A percentile compares a stretch with the other conserved stretches of the same genome.
phyloP scores from a whole-genome alignment of 192 early-diverging fungal species.

The Gorgonomyces haynaldii region DNA sequence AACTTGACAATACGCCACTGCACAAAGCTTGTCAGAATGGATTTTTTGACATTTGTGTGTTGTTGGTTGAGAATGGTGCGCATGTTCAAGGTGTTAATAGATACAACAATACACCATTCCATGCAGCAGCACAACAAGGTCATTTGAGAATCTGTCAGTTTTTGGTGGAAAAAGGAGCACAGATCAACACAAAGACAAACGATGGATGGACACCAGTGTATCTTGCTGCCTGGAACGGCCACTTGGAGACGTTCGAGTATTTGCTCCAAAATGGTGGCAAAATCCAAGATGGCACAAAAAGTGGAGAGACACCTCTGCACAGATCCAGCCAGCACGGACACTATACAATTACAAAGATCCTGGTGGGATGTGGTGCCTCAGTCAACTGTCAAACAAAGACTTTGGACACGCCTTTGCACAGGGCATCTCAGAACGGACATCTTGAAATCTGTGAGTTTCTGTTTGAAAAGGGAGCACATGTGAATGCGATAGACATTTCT shows the following conservation, averaged over 20 bases:
- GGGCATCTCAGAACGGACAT: not conserved
- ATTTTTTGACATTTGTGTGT: not conserved
- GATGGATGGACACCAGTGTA: slow-evolving; percentile 2
- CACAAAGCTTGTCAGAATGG: not conserved
- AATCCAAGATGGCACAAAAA: too few species aligned
- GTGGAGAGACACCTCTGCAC: too few species aligned
- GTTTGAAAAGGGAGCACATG: not conserved
- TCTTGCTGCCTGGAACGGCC: not conserved
- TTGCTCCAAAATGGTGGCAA: not conserved
- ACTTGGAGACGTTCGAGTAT: not conserved
- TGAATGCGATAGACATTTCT: not conserved
- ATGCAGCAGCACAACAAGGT: not conserved
- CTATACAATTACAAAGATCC: too few species aligned
- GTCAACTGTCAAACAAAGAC: too few species aligned
- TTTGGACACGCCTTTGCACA: slow-evolving; percentile 1
- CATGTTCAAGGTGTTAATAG: not conserved
- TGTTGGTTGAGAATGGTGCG: not conserved
- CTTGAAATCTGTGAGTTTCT: not conserved
- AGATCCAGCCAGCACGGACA: too few species aligned
- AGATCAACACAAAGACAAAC: slow-evolving; percentile 2
- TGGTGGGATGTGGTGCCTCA: too few species aligned
- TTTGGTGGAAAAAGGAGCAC: not conserved
- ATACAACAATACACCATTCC: not conserved
- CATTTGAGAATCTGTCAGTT: not conserved
- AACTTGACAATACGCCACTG: not conserved